Evolutionary conservation across 2,329 filamentous ascomycete genomes (phyloP).

Genomic region (Cryphonectria nitschkei): DNA sequence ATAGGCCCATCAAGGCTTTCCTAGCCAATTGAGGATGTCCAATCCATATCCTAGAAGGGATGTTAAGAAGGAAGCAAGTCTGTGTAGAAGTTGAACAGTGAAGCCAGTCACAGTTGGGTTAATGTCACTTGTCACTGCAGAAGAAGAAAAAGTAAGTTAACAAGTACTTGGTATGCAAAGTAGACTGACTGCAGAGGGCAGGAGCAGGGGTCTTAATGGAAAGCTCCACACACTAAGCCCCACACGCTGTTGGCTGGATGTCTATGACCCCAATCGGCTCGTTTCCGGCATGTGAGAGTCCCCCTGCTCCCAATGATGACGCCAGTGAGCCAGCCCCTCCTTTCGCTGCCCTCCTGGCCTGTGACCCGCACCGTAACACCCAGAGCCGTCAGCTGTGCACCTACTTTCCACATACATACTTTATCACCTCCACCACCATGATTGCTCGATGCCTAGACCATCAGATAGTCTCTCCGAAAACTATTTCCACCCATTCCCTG

Average conservation of each 20-base stretch:
- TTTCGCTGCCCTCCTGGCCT: not conserved
- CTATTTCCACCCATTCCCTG: not conserved
- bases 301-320: not conserved
- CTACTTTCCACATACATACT: not conserved
- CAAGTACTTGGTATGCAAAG: not conserved
- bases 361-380: not conserved
- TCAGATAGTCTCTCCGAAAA: not conserved
- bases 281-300: not conserved
- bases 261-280: constrained; percentile 10
- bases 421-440: not conserved
- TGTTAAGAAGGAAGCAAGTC: not conserved
- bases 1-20: not conserved
- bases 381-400: not conserved
- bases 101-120: too few relatives aligned
- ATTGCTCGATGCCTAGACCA: not conserved
- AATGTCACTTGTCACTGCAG: too few relatives aligned
- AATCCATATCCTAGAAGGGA: not conserved
- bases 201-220: constrained; percentile 12
- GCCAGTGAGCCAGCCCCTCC: constrained; percentile 2
- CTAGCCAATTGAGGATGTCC: not conserved
- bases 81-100: not conserved
- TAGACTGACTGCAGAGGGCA: not conserved
- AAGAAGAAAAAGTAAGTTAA: too few relatives aligned
- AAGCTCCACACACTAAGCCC: constrained; percentile 1
- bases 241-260: not conserved